Evolutionary conservation across 805 yeast genomes (phyloP), one percentile per base, ranked within the genome.

Genomic region (Wickerhamiella sorbophila): DNA sequence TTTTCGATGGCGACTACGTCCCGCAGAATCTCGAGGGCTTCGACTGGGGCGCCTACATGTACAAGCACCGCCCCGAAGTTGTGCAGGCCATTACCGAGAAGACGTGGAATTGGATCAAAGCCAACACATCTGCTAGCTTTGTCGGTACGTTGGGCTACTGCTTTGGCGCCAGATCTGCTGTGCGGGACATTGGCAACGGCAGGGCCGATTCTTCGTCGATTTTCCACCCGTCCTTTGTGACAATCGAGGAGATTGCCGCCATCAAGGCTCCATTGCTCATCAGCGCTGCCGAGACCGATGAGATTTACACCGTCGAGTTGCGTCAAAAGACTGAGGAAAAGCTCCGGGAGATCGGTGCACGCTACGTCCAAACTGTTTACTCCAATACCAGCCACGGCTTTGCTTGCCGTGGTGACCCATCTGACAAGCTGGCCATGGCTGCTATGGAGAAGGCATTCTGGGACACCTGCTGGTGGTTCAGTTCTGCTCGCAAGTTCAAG

Each of bases 151-250:
- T 71, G 34, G 95, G 95, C 19, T 76, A 84, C 65, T 85, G 95
- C 63, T 85, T 67, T 49, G 95, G 95, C 57, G 94, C 84, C 33
- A 80, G 77, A 59, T 76, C 65, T 51, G 75, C 72, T 27, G 52
- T 80, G 44, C 74, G 70, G 45, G 71, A 76, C 44, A 58, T 73
- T 24, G 57, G 67, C 5, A 33, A 32, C 16, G 53, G 53, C 21
- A 44, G 43, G 40, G 31, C 52, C 6, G 71, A 72, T 46, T 80
- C 69, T 15, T 84, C 72, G 52, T 93, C 88, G 14, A 60, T 74
- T 48, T 91, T 91, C 6, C 96, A 87, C 61, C 95, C 96, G 4
- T 79, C 93, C 2, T 70, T 79, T 46, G 77, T 82, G 14, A 46
- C 67, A 10, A 67, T 69, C 27, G 86, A 75, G 31, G 93, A 81